Evolutionary conservation across 2,329 filamentous ascomycete species (phyloP), one percentile per base, ranked within the genome.

Genomic region (Neonectria magnoliae): DNA sequence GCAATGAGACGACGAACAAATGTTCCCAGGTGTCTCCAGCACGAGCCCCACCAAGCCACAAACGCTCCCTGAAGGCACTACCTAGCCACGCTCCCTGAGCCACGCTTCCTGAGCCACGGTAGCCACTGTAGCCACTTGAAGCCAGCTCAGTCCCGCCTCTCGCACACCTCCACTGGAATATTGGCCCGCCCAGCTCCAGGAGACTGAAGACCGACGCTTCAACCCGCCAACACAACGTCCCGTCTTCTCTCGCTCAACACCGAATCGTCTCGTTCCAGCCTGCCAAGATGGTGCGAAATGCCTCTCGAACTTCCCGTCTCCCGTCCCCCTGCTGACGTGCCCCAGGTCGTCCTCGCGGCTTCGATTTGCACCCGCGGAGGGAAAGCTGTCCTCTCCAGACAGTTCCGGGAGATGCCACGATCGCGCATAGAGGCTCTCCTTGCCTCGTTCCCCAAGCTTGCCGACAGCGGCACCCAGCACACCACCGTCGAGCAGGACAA

Each of bases 401-500:
- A 98, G 83, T 99, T 99, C 82, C 91, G 95, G 74, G 95, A 98
- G 84, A 98, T 99, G 88, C 93, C 95, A 80, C 90, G 96, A 79
- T 98, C 97, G 54, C 90, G 97, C 78, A 94, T 99, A 77, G 97
- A 99, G 85, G 96, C 93, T 61, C 90, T 99, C 62, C 91, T 99
- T 62, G 96, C 97, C 70, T 97, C 95, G 10, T 98, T 99, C 78
- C 97, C 96, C 60, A 99, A 99, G 84, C 92, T 98, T 63, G 94
- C 96, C 76, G 94, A 98, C 81, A 94, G 93, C 68, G 93, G 94
- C 66, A 98, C 94, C 57, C 96, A 99, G 82, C 96, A 99, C 81
- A 99, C 96, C 29, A 99, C 93, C 6, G 94, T 98, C 75, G 96
- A 99, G 82, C 94, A 98, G 82, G 97, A 99, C 84, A 98, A 97